phyloP scores from a whole-genome alignment of 768 basidiomycete species.

The Multifurca ochricompacta region DNA sequence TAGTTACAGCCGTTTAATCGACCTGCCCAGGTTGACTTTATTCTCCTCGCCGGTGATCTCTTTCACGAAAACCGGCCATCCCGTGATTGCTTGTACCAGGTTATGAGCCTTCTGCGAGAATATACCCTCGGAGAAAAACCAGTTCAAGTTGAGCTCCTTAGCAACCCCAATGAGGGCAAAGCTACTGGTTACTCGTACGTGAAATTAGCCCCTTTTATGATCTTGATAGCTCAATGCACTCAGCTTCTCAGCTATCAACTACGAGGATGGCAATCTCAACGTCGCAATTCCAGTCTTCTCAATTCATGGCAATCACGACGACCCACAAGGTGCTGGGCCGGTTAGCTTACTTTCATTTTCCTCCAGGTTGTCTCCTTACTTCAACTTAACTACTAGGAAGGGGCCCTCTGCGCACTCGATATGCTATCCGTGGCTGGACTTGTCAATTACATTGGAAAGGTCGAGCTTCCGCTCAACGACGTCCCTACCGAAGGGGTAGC shows the following conservation, averaged over 20 bases:
- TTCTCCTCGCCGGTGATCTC: slow-evolving; percentile 90
- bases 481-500: slow-evolving; percentile 71
- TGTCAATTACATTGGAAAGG: slow-evolving; percentile 96
- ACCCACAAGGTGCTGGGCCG: slow-evolving; percentile 91
- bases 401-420: slow-evolving; percentile 92
- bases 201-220: background rate
- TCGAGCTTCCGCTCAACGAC: slow-evolving; percentile 76
- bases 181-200: slow-evolving; percentile 77
- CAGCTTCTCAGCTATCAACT: slow-evolving; percentile 95
- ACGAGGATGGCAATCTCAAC: slow-evolving; percentile 94
- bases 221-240: background rate
- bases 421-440: slow-evolving; percentile 90
- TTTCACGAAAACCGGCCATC: slow-evolving; percentile 98
- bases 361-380: background rate
- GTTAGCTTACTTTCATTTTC: slow-evolving; percentile 38
- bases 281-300: slow-evolving; percentile 96
- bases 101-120: slow-evolving; percentile 83
- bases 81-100: slow-evolving; percentile 81
- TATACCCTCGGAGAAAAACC: slow-evolving; percentile 85
- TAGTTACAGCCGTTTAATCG: background rate
- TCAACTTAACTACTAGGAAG: slow-evolving; percentile 49
- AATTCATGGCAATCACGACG: slow-evolving; percentile 98
- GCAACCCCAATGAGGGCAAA: slow-evolving; percentile 88
- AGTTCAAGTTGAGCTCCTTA: slow-evolving; percentile 83
- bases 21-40: slow-evolving; percentile 77